A percentile compares a stretch with the other conserved stretches of the same genome.
Evolutionary conservation across 2,329 filamentous ascomycete genomes (phyloP).

Genomic region (Aplosporella prunicola): DNA sequence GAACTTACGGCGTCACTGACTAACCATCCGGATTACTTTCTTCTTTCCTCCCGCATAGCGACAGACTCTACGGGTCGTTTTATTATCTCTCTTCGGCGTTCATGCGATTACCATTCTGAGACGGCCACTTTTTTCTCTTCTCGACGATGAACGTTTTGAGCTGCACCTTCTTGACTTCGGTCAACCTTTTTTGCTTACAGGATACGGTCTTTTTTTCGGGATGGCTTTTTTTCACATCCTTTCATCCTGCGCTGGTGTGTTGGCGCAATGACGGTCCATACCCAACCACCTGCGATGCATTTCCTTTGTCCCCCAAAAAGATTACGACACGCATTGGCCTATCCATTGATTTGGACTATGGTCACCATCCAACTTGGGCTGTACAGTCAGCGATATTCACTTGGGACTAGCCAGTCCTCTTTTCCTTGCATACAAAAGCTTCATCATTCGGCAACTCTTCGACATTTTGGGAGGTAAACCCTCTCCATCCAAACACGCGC

Average conservation of each 20-base stretch:
- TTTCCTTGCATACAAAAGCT: slow-evolving; percentile 4
- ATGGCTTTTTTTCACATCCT: slow-evolving; percentile 8
- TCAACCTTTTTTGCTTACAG: background rate
- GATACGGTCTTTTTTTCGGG: slow-evolving; percentile 9
- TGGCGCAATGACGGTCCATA: slow-evolving; percentile 9
- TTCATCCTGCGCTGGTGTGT: slow-evolving; percentile 12
- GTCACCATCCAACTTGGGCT: background rate
- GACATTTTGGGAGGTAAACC: too few relatives aligned
- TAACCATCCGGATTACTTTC: slow-evolving; percentile 20
- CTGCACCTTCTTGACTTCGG: slow-evolving; percentile 1
- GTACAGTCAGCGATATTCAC: slow-evolving; percentile 6
- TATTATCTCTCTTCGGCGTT: slow-evolving; percentile 23
- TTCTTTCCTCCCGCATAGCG: slow-evolving; percentile 2
- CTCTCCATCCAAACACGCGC: too few relatives aligned
- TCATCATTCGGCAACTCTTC: background rate
- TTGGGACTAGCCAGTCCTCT: slow-evolving; percentile 4
- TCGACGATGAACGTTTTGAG: slow-evolving; percentile 13
- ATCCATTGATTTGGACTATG: background rate
- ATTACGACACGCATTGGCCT: slow-evolving; percentile 1
- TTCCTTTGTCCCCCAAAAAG: slow-evolving; percentile 11
- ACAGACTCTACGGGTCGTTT: slow-evolving; percentile 5
- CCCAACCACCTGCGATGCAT: slow-evolving; percentile 8
- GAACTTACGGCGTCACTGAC: slow-evolving; percentile 27
- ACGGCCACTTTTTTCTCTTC: slow-evolving; percentile 12
- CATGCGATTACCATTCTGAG: slow-evolving; percentile 23